A percentile compares a stretch with the other conserved stretches of the same genome.
Conservation (phyloP, 2,329 filamentous ascomycete species). For the Colletotrichum karsti region DNA sequence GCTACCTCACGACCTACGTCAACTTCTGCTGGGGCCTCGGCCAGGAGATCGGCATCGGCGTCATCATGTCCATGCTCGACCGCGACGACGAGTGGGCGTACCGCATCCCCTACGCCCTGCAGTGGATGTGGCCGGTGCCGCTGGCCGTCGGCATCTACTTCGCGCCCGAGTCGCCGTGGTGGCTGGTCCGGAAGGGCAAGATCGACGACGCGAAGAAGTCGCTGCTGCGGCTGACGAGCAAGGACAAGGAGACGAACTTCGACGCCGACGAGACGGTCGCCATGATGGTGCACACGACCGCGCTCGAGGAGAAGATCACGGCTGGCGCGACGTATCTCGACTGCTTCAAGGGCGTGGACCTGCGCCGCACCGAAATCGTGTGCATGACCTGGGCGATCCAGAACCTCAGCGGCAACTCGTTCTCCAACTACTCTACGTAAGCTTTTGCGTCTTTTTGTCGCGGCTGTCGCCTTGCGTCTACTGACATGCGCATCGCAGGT, state of each 20-base stretch:
- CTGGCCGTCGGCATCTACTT: slow-evolving; percentile 72
- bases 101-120: slow-evolving; percentile 75
- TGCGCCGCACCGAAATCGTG: slow-evolving; percentile 78
- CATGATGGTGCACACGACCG: slow-evolving; percentile 93
- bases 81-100: slow-evolving; percentile 75
- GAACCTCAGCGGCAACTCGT: slow-evolving; percentile 70
- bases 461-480: not conserved
- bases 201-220: slow-evolving; percentile 72
- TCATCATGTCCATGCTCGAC: slow-evolving; percentile 73
- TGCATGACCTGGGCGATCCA: slow-evolving; percentile 73
- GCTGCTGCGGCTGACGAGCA: slow-evolving; percentile 71
- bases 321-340: slow-evolving; percentile 79
- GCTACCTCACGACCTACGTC: slow-evolving; percentile 78
- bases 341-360: slow-evolving; percentile 83
- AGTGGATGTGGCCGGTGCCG: slow-evolving; percentile 82
- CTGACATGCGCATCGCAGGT: slow-evolving; percentile 40
- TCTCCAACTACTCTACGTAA: slow-evolving; percentile 71
- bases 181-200: slow-evolving; percentile 75
- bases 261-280: slow-evolving; percentile 85
- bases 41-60: slow-evolving; percentile 77
- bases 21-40: slow-evolving; percentile 78
- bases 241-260: slow-evolving; percentile 73
- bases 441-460: not conserved
- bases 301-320: slow-evolving; percentile 80
- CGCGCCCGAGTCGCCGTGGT: slow-evolving; percentile 78